phyloP scores from a whole-genome alignment of 1,284 basidiomycete species.

The Cryptococcus deneoformans region DNA sequence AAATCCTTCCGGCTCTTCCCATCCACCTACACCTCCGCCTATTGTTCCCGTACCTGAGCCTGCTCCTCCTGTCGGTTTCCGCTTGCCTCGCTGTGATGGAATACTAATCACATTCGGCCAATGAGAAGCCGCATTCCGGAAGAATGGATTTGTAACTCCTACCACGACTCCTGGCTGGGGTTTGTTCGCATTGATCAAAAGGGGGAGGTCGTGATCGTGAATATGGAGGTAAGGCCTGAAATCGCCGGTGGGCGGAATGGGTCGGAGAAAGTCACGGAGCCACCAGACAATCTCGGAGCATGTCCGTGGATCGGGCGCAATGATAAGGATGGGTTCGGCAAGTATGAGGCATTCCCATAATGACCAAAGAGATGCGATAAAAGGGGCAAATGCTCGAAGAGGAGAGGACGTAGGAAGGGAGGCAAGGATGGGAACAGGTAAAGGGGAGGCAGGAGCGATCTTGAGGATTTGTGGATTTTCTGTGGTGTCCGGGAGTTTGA shows the following conservation, averaged over 20 bases:
- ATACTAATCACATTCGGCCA: constrained; percentile 77
- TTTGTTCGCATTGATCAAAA: constrained; percentile 74
- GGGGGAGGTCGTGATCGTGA: constrained; percentile 79
- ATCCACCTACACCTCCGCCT: not conserved
- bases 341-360: constrained; percentile 90
- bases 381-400: constrained; percentile 68
- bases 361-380: constrained; percentile 79
- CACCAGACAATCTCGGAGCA: constrained; percentile 82
- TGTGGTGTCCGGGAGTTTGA: constrained; percentile 64
- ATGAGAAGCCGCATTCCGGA: constrained; percentile 80
- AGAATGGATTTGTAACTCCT: constrained; percentile 94
- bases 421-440: constrained; percentile 53
- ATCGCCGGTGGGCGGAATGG: constrained; percentile 80
- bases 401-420: constrained; percentile 69
- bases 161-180: constrained; percentile 80
- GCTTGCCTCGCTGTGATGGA: constrained; percentile 32
- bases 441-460: not conserved
- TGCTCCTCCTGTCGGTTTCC: constrained; percentile 1
- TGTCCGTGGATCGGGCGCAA: constrained; percentile 72
- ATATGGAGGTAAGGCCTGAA: constrained; percentile 94
- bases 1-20: constrained; percentile 65
- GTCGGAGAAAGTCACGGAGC: constrained; percentile 82
- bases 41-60: not conserved
- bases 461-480: constrained; percentile 64
- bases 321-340: constrained; percentile 84